A percentile compares a stretch with the other conserved stretches of the same genome.
phyloP scores from a whole-genome alignment of 2,329 filamentous ascomycete species.

The Penicillium palitans region DNA sequence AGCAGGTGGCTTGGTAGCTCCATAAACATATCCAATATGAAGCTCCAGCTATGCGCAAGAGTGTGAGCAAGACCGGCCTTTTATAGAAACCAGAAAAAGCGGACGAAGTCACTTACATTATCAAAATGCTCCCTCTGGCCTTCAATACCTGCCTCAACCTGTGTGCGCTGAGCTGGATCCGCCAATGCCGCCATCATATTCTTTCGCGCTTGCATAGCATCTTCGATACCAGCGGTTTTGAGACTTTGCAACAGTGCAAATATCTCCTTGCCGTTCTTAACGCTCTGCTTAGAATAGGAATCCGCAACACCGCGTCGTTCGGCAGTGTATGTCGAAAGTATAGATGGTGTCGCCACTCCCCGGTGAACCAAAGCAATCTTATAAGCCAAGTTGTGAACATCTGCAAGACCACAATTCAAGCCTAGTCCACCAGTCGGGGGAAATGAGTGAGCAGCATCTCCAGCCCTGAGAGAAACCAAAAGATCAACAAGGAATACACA shows the following conservation, averaged over 20 bases:
- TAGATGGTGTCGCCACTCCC: conserved; percentile 22
- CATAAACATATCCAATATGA: conserved; percentile 50
- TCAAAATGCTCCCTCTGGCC: conserved; percentile 47
- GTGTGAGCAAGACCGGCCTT: neutral
- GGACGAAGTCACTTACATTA: conserved; percentile 25
- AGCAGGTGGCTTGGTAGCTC: conserved; percentile 31
- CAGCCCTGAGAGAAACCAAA: conserved; percentile 34
- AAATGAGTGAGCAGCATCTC: conserved; percentile 58
- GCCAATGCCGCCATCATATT: conserved; percentile 7
- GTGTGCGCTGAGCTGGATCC: conserved; percentile 1
- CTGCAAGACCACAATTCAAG: conserved; percentile 55
- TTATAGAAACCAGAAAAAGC: neutral
- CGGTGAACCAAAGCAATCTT: conserved; percentile 44
- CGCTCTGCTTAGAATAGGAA: conserved; percentile 45
- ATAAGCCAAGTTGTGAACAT: conserved; percentile 52
- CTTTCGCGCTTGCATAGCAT: conserved; percentile 4
- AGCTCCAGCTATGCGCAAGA: conserved; percentile 32
- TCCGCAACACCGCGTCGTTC: conserved; percentile 44
- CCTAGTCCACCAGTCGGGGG: conserved; percentile 56
- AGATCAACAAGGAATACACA: neutral
- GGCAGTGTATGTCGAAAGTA: conserved; percentile 42
- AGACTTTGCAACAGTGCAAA: conserved; percentile 44
- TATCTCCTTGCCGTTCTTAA: conserved; percentile 48
- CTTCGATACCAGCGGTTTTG: conserved; percentile 32
- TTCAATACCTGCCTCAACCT: conserved; percentile 31